These are phyloP conservation scores for Wakefieldia striispora DNA, from an alignment of 768 basidiomycete species.

Conservation along the genomic window DNA sequence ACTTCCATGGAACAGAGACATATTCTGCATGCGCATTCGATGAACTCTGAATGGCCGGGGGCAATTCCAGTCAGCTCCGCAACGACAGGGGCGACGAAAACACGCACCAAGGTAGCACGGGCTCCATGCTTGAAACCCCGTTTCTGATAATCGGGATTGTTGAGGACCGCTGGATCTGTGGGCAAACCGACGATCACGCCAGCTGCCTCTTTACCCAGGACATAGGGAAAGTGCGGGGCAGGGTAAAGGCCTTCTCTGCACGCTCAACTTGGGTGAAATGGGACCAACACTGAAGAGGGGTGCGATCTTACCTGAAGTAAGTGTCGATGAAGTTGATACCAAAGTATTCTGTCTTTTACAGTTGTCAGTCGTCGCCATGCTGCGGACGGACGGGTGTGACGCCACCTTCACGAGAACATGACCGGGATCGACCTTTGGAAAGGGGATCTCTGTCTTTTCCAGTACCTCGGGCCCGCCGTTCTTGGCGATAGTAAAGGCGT, in stretches of 20 bases:
- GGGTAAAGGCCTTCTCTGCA: constrained; percentile 65
- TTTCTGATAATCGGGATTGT: constrained; percentile 60
- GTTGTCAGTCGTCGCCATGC: background rate
- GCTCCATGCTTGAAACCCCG: constrained; percentile 67
- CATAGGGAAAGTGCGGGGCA: constrained; percentile 53
- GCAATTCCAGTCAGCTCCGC: background rate
- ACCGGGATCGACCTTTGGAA: constrained; percentile 58
- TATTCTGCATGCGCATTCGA: constrained; percentile 68
- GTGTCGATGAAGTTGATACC: constrained; percentile 90
- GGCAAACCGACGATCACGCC: constrained; percentile 78
- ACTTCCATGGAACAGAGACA: constrained; percentile 60
- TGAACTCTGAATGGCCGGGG: constrained; percentile 36
- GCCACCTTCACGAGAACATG: constrained; percentile 51
- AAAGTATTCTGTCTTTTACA: constrained; percentile 58
- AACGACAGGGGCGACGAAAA: background rate
- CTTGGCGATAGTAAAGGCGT: constrained; percentile 71
- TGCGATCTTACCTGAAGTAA: constrained; percentile 61
- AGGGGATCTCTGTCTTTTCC: constrained; percentile 62
- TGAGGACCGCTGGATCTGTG: constrained; percentile 56
- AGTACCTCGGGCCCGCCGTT: constrained; percentile 78
- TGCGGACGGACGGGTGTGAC: background rate
- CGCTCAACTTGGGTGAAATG: background rate
- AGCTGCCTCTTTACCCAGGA: constrained; percentile 75
- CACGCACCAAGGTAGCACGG: constrained; percentile 65
- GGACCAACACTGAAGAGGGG: background rate